Evolutionary conservation across 2,329 filamentous ascomycete species (phyloP).

Genomic region (Periconia sp.): DNA sequence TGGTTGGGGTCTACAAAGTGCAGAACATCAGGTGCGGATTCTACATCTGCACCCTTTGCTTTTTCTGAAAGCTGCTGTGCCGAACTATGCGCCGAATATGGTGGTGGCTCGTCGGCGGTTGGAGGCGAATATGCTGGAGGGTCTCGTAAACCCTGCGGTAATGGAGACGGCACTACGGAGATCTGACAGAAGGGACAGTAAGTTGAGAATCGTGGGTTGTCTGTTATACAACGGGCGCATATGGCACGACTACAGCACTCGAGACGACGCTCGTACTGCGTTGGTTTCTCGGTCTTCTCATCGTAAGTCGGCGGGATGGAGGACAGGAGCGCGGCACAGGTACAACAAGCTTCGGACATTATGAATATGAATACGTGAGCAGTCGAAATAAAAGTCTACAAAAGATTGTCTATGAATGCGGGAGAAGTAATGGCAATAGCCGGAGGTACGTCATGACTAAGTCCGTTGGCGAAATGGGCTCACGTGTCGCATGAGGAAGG

Average conservation of each 20-base stretch:
- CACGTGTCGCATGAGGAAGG: conserved; percentile 23
- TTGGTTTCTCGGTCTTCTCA: conserved; percentile 65
- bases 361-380: conserved; percentile 8
- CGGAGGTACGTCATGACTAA: conserved; percentile 43
- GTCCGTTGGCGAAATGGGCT: conserved; percentile 22
- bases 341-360: conserved; percentile 66
- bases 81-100: conserved; percentile 48
- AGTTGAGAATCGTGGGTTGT: conserved; percentile 70
- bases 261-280: conserved; percentile 65
- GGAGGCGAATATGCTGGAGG: conserved; percentile 69
- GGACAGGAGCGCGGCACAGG: conserved; percentile 69
- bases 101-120: conserved; percentile 49
- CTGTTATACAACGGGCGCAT: conserved; percentile 73
- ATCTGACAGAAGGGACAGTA: conserved; percentile 81
- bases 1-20: conserved; percentile 76
- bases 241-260: conserved; percentile 74
- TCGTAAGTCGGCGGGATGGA: conserved; percentile 59
- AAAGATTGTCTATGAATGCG: neutral
- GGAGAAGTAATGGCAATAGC: conserved; percentile 10
- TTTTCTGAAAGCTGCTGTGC: conserved; percentile 40
- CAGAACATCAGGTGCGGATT: conserved; percentile 66
- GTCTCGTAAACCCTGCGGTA: conserved; percentile 69
- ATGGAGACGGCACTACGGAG: conserved; percentile 64
- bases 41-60: conserved; percentile 22
- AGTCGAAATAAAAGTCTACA: conserved; percentile 2